These are phyloP conservation scores for Coemansia interrupta DNA, from an alignment of 192 early-diverging fungal genomes.

Conservation along the genomic window DNA sequence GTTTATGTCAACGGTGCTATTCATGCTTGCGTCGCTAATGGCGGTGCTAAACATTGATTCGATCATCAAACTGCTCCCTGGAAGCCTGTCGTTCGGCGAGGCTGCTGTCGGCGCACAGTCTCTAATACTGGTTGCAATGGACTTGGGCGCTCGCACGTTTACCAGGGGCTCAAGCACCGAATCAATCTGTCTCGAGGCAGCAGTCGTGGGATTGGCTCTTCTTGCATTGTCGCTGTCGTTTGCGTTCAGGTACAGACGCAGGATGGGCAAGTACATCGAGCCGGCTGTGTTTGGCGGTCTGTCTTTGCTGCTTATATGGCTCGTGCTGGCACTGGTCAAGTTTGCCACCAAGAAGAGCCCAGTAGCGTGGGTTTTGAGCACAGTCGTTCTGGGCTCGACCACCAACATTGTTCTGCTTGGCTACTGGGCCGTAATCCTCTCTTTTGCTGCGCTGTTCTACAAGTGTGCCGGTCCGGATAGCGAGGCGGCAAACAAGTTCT, in stretches of 20 bases:
- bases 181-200: slow-evolving; percentile 21
- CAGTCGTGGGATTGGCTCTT: background rate
- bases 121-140: slow-evolving; percentile 3
- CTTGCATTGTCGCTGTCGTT: background rate
- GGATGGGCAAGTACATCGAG: background rate
- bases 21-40: background rate
- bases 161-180: background rate
- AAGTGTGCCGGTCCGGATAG: background rate
- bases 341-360: background rate
- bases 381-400: background rate
- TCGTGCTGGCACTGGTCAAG: background rate
- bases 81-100: slow-evolving; percentile 46
- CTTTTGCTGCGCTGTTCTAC: slow-evolving; percentile 1
- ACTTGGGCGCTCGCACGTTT: slow-evolving; percentile 5
- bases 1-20: background rate
- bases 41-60: background rate
- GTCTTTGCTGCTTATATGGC: background rate
- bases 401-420: slow-evolving; percentile 9
- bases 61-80: slow-evolving; percentile 8
- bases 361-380: slow-evolving; percentile 1
- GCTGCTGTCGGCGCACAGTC: slow-evolving; percentile 31
- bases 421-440: slow-evolving; percentile 34
- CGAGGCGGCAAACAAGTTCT: slow-evolving; percentile 9
- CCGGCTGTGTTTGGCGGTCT: background rate
- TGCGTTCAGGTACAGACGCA: background rate